Percentiles rank a stretch among this genome's conserved stretches.
Conservation (phyloP, 2,329 filamentous ascomycete species). For the Corynespora cassiicola region DNA sequence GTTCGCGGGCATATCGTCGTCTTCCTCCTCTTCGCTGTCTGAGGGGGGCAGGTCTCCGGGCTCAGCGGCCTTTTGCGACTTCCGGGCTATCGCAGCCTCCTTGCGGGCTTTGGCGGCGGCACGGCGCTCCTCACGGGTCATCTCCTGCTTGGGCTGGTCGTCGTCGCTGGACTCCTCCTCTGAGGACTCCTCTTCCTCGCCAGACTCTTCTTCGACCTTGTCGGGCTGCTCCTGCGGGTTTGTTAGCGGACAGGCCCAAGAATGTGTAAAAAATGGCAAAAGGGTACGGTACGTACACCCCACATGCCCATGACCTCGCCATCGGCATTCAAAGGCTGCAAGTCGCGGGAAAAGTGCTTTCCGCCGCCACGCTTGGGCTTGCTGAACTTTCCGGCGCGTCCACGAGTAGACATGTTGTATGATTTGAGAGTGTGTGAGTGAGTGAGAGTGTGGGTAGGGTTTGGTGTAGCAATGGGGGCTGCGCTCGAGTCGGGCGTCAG, state of each 20-base stretch:
- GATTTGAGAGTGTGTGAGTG: slow-evolving; percentile 15
- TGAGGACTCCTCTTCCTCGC: slow-evolving; percentile 49
- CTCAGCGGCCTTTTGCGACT: slow-evolving; percentile 73
- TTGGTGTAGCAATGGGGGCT: no score
- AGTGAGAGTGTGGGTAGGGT: slow-evolving; percentile 5
- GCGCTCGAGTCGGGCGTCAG: no score
- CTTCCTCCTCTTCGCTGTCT: slow-evolving; percentile 66
- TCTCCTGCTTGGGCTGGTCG: slow-evolving; percentile 55
- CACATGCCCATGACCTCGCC: slow-evolving; percentile 91
- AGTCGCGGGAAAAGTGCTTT: slow-evolving; percentile 92
- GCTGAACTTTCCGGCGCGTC: slow-evolving; percentile 90
- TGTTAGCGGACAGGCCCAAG: slow-evolving; percentile 25
- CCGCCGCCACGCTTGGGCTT: slow-evolving; percentile 94
- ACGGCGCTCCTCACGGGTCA: slow-evolving; percentile 87
- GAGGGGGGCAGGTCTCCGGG: slow-evolving; percentile 86
- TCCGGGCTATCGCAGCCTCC: slow-evolving; percentile 81
- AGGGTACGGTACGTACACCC: slow-evolving; percentile 61
- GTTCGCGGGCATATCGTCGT: slow-evolving; percentile 79
- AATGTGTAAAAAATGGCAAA: neutral
- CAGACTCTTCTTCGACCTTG: slow-evolving; percentile 58
- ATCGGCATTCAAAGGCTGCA: slow-evolving; percentile 86
- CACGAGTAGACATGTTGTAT: slow-evolving; percentile 63
- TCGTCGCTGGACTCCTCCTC: slow-evolving; percentile 52
- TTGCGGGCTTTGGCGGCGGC: slow-evolving; percentile 90
- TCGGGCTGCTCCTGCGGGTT: slow-evolving; percentile 45